These are phyloP conservation scores for Capsella bursapastoris DNA, from an alignment of 345 rosid genomes.

Conservation along the genomic window DNA sequence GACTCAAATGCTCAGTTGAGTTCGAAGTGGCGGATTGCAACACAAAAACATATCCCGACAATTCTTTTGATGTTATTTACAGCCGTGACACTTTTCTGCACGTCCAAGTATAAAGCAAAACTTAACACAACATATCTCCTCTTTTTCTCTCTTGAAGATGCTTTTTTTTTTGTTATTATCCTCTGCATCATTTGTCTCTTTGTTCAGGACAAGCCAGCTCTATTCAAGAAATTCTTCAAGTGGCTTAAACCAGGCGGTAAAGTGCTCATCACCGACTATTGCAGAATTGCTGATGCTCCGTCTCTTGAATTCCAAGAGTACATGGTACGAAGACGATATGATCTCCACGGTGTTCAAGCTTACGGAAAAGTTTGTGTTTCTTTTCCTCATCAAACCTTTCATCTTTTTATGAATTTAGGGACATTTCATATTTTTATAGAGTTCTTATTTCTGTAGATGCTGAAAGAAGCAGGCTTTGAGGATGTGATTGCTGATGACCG, in stretches of 20 bases:
- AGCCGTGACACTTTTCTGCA: slow-evolving; percentile 97
- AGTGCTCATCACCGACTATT: slow-evolving; percentile 89
- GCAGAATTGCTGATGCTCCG: slow-evolving; percentile 69
- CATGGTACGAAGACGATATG: slow-evolving; percentile 91
- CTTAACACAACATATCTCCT: neutral
- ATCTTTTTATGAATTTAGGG: neutral
- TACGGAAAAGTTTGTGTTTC: slow-evolving; percentile 69
- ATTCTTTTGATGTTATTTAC: slow-evolving; percentile 86
- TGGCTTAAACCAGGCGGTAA: slow-evolving; percentile 98
- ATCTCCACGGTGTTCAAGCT: slow-evolving; percentile 84
- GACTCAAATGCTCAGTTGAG: slow-evolving; percentile 84
- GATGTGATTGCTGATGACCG: slow-evolving; percentile 83
- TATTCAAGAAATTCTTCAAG: slow-evolving; percentile 79
- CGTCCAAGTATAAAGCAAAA: slow-evolving; percentile 61
- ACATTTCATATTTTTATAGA: neutral
- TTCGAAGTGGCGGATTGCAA: slow-evolving; percentile 98
- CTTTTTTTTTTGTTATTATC: neutral
- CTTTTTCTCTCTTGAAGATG: slow-evolving; percentile 12
- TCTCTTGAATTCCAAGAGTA: slow-evolving; percentile 63
- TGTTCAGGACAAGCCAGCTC: slow-evolving; percentile 83
- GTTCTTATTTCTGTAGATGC: slow-evolving; percentile 58
- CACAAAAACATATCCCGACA: slow-evolving; percentile 69
- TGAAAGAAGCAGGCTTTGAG: slow-evolving; percentile 79
- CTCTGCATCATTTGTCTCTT: slow-evolving; percentile 18
- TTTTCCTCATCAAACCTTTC: neutral